Evolutionary conservation across 2,329 filamentous ascomycete species (phyloP), one percentile per base, ranked within the genome.

Genomic region (Colletotrichum orbiculare): DNA sequence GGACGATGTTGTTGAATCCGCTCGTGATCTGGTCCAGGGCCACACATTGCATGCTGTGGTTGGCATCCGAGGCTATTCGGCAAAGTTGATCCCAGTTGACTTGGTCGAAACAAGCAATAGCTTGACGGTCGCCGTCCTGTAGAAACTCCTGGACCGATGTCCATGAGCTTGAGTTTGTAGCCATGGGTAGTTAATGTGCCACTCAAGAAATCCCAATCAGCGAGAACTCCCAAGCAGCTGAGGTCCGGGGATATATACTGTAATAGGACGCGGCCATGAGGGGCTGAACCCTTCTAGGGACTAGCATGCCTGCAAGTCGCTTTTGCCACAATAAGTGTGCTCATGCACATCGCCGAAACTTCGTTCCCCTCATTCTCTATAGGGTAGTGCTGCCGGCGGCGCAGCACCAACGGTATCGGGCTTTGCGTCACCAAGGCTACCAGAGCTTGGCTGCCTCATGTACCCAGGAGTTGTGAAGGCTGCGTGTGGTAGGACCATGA

Each of bases 1-100:
- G 53, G 53, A 55, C 41, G 12, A 55, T 11, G 41, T 55, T 34
- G 41, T 55, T 38, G 53, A 55, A 42, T 37, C 53, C 53, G 42
- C 42, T 47, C 42, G 53, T 37, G 6, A 55, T 37, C 53, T 46
- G 41, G 35, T 47, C 53, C 13, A 55, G 53, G 34, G 53, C 42
- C 13, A 38, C 17, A 33, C 45, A 58, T 42, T 13, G 10, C 35
- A 54, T 8, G 50, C 37, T 12, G 50, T 25, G 5, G 15, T 54
- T 54, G 38, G 38, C 38, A 15, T 34, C 50, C 4, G 50, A 54
- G 50, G 50, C 50, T 34, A 54, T 54, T 34, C 11, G 50, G 35
- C 50, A 54, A 12, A 43, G 50, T 38, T 42, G 38, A 34, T 42
- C 37, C 50, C 37, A 54, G 37, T 54, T 54, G 37, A 54, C 50